phyloP scores from a whole-genome alignment of 139 green algal species.

The Spirogloea muscicola region DNA sequence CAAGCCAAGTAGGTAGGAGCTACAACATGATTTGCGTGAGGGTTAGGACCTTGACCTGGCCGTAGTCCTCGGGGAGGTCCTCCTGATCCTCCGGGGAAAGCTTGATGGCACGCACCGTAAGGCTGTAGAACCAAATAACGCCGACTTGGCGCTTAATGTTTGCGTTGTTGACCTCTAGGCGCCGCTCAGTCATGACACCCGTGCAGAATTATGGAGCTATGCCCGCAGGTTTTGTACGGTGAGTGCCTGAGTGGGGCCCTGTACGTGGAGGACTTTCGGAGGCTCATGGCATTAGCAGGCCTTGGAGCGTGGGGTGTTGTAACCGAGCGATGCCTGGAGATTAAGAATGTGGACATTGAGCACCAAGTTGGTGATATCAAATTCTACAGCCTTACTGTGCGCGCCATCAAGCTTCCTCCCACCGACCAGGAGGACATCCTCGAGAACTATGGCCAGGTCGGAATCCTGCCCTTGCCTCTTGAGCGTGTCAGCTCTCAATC shows the following conservation, averaged over 20 bases:
- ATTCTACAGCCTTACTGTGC: constrained; percentile 93
- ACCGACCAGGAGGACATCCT: constrained; percentile 52
- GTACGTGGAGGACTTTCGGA: constrained; percentile 86
- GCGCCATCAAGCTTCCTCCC: constrained; percentile 87
- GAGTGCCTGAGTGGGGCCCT: constrained; percentile 93
- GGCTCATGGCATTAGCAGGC: constrained; percentile 40
- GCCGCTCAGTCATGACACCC: constrained; percentile 15
- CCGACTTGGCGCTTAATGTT: constrained; percentile 71
- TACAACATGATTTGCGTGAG: no score
- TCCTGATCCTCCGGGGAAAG: constrained; percentile 59
- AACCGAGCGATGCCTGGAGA: constrained; percentile 14
- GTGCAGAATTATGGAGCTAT: no score
- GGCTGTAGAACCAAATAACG: constrained; percentile 81
- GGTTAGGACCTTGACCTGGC: no score
- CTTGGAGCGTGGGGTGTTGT: constrained; percentile 25
- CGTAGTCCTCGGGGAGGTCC: constrained; percentile 83
- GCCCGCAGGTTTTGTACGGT: constrained; percentile 77
- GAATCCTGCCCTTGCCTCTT: no score
- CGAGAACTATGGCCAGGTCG: constrained; percentile 82
- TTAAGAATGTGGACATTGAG: constrained; percentile 74
- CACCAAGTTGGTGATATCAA: constrained; percentile 72
- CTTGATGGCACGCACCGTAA: constrained; percentile 98
- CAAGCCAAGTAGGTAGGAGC: no score
- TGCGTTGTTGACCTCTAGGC: constrained; percentile 64
- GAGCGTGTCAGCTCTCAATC: no score